A percentile compares a stretch with the other conserved stretches of the same genome.
phyloP scores from a whole-genome alignment of 345 rosid genomes.

The Linum lewisii region DNA sequence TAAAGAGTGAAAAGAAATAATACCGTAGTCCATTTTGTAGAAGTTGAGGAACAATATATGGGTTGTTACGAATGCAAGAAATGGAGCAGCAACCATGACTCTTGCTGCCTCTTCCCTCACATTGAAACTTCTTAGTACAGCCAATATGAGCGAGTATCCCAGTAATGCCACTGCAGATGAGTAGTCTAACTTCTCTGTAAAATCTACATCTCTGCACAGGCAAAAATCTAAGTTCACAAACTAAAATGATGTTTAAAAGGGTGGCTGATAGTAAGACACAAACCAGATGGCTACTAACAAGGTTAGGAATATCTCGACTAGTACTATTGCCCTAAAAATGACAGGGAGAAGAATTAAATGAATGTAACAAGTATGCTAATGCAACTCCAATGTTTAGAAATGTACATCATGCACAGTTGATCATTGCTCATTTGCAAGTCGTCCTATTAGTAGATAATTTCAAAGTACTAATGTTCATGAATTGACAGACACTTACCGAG shows the following conservation, averaged over 20 bases:
- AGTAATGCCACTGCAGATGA: not conserved
- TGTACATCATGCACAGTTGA: not conserved
- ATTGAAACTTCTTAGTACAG: not conserved
- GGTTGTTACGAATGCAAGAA: not conserved
- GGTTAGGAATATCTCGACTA: no score
- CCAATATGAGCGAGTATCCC: not conserved
- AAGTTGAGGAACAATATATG: slow-evolving; percentile 1
- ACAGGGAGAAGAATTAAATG: no score
- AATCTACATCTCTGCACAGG: not conserved
- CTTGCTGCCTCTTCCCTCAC: not conserved
- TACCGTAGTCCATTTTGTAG: slow-evolving; percentile 2
- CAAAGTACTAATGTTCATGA: not conserved
- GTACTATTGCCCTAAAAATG: no score
- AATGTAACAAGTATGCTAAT: no score
- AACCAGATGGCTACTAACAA: no score
- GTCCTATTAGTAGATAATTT: not conserved
- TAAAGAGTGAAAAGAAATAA: not conserved
- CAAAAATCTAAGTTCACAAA: no score
- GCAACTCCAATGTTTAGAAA: no score
- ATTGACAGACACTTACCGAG: slow-evolving; percentile 38
- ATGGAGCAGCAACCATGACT: slow-evolving; percentile 6
- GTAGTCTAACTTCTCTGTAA: slow-evolving; percentile 3
- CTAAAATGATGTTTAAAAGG: no score
- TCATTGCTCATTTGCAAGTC: not conserved
- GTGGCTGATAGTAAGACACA: no score